Percentiles rank a stretch among this genome's conserved stretches.
These are phyloP conservation scores for Globisporangium solare DNA, from an alignment of 352 stramenopile species.

Conservation along the genomic window DNA sequence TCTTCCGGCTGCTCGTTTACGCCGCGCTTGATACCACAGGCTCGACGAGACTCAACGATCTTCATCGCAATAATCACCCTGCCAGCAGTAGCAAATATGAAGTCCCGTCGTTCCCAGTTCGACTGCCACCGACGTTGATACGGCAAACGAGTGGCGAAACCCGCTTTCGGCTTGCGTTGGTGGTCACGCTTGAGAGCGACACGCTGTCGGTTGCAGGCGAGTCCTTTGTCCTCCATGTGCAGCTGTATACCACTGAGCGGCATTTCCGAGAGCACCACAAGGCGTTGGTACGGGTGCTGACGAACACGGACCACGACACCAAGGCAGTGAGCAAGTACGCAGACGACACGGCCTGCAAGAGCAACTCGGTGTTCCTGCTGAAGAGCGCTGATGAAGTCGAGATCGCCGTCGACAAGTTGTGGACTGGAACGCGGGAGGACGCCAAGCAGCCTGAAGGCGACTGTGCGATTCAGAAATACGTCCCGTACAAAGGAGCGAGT, in stretches of 20 bases:
- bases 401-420: conserved; percentile 14
- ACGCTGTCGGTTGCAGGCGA: not conserved
- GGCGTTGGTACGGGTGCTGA: conserved; percentile 7
- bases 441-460: not conserved
- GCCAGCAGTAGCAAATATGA: conserved; percentile 3
- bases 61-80: not conserved
- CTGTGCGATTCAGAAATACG: conserved; percentile 43
- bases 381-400: conserved; percentile 9
- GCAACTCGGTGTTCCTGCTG: conserved; percentile 11
- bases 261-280: conserved; percentile 13
- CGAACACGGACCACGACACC: not conserved
- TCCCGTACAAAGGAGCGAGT: conserved; percentile 31
- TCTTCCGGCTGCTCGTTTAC: conserved; percentile 32
- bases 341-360: conserved; percentile 6
- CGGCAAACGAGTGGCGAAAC: conserved; percentile 1
- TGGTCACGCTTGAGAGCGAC: conserved; percentile 8
- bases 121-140: conserved; percentile 19
- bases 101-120: conserved; percentile 22
- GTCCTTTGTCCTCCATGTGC: conserved; percentile 15
- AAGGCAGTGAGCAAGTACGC: conserved; percentile 11
- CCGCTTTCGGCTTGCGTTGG: conserved; percentile 1
- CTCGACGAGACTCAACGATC: no score
- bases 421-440: not conserved
- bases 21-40: not conserved
- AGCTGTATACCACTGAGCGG: conserved; percentile 10